Evolutionary conservation across 352 stramenopile genomes (phyloP).

Genomic region (Phytophthora meadii): DNA sequence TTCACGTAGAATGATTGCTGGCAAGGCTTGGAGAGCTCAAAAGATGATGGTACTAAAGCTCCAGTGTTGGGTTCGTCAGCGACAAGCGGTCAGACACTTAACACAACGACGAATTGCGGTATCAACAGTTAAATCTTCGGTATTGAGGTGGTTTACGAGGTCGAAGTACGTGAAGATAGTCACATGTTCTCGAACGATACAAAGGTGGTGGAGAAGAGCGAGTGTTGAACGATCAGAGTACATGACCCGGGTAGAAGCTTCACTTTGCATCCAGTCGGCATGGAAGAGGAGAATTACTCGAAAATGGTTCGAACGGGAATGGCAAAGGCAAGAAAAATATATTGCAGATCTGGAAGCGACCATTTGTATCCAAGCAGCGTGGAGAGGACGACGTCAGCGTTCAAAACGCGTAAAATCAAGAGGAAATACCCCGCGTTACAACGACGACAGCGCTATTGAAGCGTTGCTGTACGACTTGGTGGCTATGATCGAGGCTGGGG

Average conservation of each 20-base stretch:
- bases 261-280: slow-evolving; percentile 51
- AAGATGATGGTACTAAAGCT: slow-evolving; percentile 28
- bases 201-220: slow-evolving; percentile 57
- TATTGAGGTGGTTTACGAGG: slow-evolving; percentile 32
- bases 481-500: slow-evolving; percentile 13
- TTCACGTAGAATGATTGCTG: slow-evolving; percentile 35
- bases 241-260: slow-evolving; percentile 43
- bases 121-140: slow-evolving; percentile 5
- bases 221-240: slow-evolving; percentile 25
- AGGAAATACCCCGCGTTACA: not conserved
- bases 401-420: not conserved
- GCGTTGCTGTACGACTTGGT: slow-evolving; percentile 25
- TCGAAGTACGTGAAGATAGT: slow-evolving; percentile 25
- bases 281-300: slow-evolving; percentile 40
- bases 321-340: slow-evolving; percentile 22
- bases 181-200: slow-evolving; percentile 23
- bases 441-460: slow-evolving; percentile 23
- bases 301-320: slow-evolving; percentile 26
- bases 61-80: slow-evolving; percentile 51
- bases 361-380: slow-evolving; percentile 58
- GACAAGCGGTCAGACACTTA: slow-evolving; percentile 10
- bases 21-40: slow-evolving; percentile 12
- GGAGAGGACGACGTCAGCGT: slow-evolving; percentile 34
- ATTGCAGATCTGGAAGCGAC: slow-evolving; percentile 43
- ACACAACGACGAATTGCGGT: slow-evolving; percentile 21